Evolutionary conservation across 2,329 filamentous ascomycete genomes (phyloP).

Genomic region (Aspergillus fumigatiaffinis): DNA sequence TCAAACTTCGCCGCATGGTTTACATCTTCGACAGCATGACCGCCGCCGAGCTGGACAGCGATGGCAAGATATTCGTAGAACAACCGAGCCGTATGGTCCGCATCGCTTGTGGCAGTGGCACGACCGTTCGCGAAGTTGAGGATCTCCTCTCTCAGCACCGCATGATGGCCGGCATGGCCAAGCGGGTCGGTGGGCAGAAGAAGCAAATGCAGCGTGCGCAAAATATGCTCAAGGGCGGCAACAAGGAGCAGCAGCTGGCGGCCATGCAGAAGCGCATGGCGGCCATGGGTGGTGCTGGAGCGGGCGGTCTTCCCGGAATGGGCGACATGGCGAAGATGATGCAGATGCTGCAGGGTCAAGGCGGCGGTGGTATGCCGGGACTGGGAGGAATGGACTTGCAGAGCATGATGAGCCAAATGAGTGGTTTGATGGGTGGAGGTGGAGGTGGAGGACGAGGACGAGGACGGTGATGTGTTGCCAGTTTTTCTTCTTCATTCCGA

Average conservation of each 20-base stretch:
- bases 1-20: slow-evolving; percentile 96
- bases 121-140: slow-evolving; percentile 87
- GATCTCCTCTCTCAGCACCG: slow-evolving; percentile 95
- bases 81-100: slow-evolving; percentile 91
- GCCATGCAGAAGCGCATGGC: slow-evolving; percentile 96
- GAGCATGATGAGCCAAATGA: slow-evolving; percentile 73
- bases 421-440: slow-evolving; percentile 53
- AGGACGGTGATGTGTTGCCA: slow-evolving; percentile 21
- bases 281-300: slow-evolving; percentile 77
- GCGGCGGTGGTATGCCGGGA: slow-evolving; percentile 64
- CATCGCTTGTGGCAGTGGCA: slow-evolving; percentile 84
- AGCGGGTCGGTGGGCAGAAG: slow-evolving; percentile 97
- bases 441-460: slow-evolving; percentile 31
- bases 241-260: slow-evolving; percentile 88
- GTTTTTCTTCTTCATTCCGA: slow-evolving; percentile 1
- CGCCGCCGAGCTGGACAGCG: slow-evolving; percentile 87
- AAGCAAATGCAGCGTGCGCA: slow-evolving; percentile 96
- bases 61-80: slow-evolving; percentile 90
- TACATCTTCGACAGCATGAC: slow-evolving; percentile 99
- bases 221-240: slow-evolving; percentile 82
- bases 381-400: slow-evolving; percentile 57
- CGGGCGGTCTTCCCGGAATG: slow-evolving; percentile 62
- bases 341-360: slow-evolving; percentile 83
- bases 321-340: slow-evolving; percentile 89
- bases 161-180: slow-evolving; percentile 99